Percentiles rank a stretch among this genome's conserved stretches.
phyloP scores from a whole-genome alignment of 495 filamentous ascomycete genomes.

The Trypethelium eluteriae region DNA sequence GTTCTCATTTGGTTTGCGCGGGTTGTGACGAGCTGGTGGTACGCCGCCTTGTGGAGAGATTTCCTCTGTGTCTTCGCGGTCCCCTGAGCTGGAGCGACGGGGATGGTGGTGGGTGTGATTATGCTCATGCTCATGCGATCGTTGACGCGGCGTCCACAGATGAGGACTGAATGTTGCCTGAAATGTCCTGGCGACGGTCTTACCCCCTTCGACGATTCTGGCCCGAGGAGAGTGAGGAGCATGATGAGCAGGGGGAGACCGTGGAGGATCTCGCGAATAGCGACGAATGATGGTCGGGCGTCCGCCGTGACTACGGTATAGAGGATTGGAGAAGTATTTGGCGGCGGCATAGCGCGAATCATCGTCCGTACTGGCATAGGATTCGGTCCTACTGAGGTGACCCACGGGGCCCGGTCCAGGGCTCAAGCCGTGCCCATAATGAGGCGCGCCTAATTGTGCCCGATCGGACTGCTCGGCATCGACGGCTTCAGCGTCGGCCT shows the following conservation, averaged over 20 bases:
- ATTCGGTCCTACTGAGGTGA: neutral
- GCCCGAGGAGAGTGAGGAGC: constrained; percentile 17
- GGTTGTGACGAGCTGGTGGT: constrained; percentile 19
- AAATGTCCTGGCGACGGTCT: constrained; percentile 27
- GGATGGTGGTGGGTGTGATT: constrained; percentile 13
- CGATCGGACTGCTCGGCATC: constrained; percentile 23
- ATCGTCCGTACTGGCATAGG: constrained; percentile 26
- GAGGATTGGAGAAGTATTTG: constrained; percentile 36
- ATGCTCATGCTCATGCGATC: constrained; percentile 15
- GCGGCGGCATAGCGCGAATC: constrained; percentile 31
- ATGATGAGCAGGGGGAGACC: constrained; percentile 20
- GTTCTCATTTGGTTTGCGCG: constrained; percentile 20
- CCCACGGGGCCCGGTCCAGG: constrained; percentile 3
- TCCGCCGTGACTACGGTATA: constrained; percentile 31
- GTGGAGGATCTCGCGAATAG: constrained; percentile 20
- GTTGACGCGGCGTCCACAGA: constrained; percentile 23
- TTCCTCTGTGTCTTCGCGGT: neutral
- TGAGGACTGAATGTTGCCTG: constrained; percentile 25
- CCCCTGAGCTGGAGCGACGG: constrained; percentile 4
- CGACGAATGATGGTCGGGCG: constrained; percentile 31
- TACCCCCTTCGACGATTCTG: constrained; percentile 31
- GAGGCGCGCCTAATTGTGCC: constrained; percentile 15
- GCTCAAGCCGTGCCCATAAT: constrained; percentile 14
- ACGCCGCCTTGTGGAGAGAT: constrained; percentile 7
- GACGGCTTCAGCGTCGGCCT: constrained; percentile 29